phyloP scores from a whole-genome alignment of 2,329 filamentous ascomycete genomes.

The Fusarium xylarioides region DNA sequence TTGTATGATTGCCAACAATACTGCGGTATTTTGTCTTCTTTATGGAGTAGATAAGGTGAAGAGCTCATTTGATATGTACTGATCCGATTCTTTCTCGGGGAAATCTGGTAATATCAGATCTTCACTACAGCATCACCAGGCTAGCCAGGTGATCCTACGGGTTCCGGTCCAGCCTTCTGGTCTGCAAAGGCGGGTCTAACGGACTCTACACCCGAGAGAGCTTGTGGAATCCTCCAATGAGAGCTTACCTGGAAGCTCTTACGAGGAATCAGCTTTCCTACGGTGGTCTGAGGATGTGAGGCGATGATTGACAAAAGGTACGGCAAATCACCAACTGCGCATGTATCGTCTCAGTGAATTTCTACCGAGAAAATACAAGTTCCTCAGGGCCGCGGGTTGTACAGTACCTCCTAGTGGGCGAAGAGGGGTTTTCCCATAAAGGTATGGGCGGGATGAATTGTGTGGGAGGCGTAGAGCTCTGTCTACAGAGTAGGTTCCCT shows the following conservation, averaged over 20 bases:
- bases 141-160: conserved; percentile 6
- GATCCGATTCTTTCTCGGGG: background rate
- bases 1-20: background rate
- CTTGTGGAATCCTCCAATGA: conserved; percentile 31
- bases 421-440: conserved; percentile 13
- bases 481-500: conserved; percentile 10
- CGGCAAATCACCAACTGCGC: background rate
- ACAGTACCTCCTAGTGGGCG: background rate
- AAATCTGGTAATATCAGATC: background rate
- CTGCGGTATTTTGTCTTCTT: background rate
- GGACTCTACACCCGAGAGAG: conserved; percentile 17
- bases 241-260: conserved; percentile 9
- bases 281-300: conserved; percentile 32
- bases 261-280: conserved; percentile 6
- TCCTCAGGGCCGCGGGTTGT: conserved; percentile 14
- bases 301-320: conserved; percentile 7
- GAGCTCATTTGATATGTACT: background rate
- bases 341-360: conserved; percentile 12
- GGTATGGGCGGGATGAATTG: background rate
- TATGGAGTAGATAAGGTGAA: background rate
- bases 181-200: conserved; percentile 22
- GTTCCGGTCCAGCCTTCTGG: conserved; percentile 3
- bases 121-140: conserved; percentile 7
- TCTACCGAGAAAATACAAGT: conserved; percentile 17
- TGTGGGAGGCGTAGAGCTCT: conserved; percentile 11